Percentiles rank a stretch among this genome's conserved stretches.
Evolutionary conservation across 345 rosid genomes (phyloP).

Genomic region (Trapa incisa): DNA sequence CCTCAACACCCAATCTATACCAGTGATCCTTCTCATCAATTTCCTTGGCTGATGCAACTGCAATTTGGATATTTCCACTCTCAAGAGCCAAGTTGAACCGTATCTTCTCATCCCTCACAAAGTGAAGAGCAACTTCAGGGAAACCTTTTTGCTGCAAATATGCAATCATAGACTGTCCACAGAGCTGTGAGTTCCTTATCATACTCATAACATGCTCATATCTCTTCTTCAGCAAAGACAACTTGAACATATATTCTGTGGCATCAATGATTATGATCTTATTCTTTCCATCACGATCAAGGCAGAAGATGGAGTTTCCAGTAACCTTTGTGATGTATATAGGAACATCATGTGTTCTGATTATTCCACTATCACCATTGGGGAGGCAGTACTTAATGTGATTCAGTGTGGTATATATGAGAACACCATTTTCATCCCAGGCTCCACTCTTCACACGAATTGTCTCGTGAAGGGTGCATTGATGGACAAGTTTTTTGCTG

Average conservation of each 20-base stretch:
- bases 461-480: conserved; percentile 63
- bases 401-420: conserved; percentile 33
- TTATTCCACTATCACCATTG: conserved; percentile 11
- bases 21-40: conserved; percentile 92
- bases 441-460: conserved; percentile 92
- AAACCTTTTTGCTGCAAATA: conserved; percentile 94
- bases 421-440: conserved; percentile 91
- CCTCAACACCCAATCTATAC: conserved; percentile 91
- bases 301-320: conserved; percentile 52
- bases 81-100: conserved; percentile 35
- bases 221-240: conserved; percentile 59
- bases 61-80: too few species aligned
- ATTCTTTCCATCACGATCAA: conserved; percentile 87
- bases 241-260: conserved; percentile 79
- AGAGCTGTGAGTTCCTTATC: conserved; percentile 30
- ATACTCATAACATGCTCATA: conserved; percentile 3
- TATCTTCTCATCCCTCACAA: conserved; percentile 88
- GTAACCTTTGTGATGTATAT: conserved; percentile 73
- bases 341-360: conserved; percentile 70
- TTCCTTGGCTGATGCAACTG: conserved; percentile 85
- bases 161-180: conserved; percentile 96
- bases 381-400: too few species aligned
- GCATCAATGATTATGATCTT: conserved; percentile 58
- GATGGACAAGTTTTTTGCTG: conserved; percentile 28
- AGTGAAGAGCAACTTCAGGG: conserved; percentile 97